phyloP scores from a whole-genome alignment of 2,329 filamentous ascomycete species.

The Dothidotthia symphoricarpi region DNA sequence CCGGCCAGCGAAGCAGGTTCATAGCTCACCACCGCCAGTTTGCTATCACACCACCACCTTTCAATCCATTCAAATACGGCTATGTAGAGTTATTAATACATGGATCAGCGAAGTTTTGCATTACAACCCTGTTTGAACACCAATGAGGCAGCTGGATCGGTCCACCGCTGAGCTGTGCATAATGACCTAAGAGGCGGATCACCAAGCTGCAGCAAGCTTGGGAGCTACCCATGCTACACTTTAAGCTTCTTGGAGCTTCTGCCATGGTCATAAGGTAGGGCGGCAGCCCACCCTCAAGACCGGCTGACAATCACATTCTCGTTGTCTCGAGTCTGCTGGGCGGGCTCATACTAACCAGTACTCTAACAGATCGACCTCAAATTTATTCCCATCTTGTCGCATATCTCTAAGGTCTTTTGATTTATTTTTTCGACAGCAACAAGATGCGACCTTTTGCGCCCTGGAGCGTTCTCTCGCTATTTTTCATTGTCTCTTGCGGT shows the following conservation, averaged over 20 bases:
- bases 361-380: neutral
- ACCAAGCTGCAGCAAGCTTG: slow-evolving; percentile 25
- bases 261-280: slow-evolving; percentile 28
- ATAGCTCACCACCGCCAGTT: slow-evolving; percentile 27
- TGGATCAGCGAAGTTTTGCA: slow-evolving; percentile 1
- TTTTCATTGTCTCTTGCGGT: slow-evolving; percentile 14
- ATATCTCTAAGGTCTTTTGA: neutral
- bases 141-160: slow-evolving; percentile 21
- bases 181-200: slow-evolving; percentile 33
- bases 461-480: slow-evolving; percentile 9
- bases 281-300: slow-evolving; percentile 12
- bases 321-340: slow-evolving; percentile 6
- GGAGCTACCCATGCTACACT: slow-evolving; percentile 27
- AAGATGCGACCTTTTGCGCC: slow-evolving; percentile 20
- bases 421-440: slow-evolving; percentile 2
- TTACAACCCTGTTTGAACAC: slow-evolving; percentile 5
- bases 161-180: slow-evolving; percentile 22
- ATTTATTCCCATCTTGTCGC: slow-evolving; percentile 1
- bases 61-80: slow-evolving; percentile 14
- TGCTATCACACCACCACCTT: slow-evolving; percentile 9
- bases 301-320: slow-evolving; percentile 12
- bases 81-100: neutral
- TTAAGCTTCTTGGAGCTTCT: slow-evolving; percentile 20
- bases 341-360: slow-evolving; percentile 13
- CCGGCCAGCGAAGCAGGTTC: slow-evolving; percentile 13